Percentiles rank a stretch among this genome's conserved stretches.
Conservation (phyloP, 495 filamentous ascomycete species). For the Recurvomyces mirabilis region DNA sequence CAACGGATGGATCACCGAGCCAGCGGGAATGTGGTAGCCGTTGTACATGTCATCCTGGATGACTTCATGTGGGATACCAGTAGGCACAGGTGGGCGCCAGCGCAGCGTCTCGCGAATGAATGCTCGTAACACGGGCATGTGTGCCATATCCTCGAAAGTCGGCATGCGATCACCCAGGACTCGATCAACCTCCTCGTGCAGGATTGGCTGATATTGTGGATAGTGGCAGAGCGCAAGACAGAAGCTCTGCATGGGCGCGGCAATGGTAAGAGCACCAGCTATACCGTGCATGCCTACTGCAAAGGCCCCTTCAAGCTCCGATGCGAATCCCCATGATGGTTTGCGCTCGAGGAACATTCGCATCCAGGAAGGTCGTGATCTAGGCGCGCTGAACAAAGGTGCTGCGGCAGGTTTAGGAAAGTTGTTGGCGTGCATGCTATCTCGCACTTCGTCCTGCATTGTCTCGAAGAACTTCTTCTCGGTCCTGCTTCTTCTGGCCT, state of each 20-base stretch:
- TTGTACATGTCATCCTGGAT: conserved; percentile 45
- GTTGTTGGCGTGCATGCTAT: conserved; percentile 22
- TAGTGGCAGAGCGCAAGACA: conserved; percentile 50
- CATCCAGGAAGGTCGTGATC: conserved; percentile 28
- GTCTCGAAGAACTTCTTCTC: conserved; percentile 28
- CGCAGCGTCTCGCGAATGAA: conserved; percentile 50
- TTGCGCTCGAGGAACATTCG: conserved; percentile 24
- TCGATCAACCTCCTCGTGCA: conserved; percentile 45
- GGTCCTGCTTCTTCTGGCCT: conserved; percentile 24
- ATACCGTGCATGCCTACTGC: conserved; percentile 33
- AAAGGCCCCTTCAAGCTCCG: conserved; percentile 32
- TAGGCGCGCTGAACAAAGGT: not conserved
- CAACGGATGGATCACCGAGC: conserved; percentile 46
- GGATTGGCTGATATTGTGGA: conserved; percentile 42
- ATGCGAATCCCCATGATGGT: conserved; percentile 24
- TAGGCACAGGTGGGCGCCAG: conserved; percentile 48
- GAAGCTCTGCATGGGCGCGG: conserved; percentile 44
- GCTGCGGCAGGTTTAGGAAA: not conserved
- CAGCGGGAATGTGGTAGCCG: conserved; percentile 44
- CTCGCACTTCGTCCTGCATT: conserved; percentile 26
- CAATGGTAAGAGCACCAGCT: conserved; percentile 33
- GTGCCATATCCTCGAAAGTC: conserved; percentile 24
- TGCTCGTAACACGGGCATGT: conserved; percentile 38
- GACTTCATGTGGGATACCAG: conserved; percentile 41
- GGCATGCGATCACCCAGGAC: conserved; percentile 36